Percentiles rank a stretch among this genome's conserved stretches.
Evolutionary conservation across 1,284 basidiomycete species (phyloP).

Genomic region (Mycosarcoma maydis): DNA sequence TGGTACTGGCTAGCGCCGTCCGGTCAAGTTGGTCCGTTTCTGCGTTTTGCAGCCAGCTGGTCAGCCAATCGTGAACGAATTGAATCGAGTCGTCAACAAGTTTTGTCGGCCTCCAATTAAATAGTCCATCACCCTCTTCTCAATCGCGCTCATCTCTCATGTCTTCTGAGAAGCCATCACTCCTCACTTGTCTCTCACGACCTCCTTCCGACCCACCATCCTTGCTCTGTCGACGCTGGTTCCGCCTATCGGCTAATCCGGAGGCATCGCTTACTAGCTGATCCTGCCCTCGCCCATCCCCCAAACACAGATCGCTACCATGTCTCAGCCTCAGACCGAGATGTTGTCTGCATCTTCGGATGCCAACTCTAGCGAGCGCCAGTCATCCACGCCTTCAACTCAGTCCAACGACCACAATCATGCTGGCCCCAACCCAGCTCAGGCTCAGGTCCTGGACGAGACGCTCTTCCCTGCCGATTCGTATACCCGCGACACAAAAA

Average conservation of each 20-base stretch:
- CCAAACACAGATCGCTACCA: neutral
- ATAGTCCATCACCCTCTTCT: neutral
- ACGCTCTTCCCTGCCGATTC: conserved; percentile 62
- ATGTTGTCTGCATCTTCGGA: conserved; percentile 15
- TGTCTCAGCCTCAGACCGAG: conserved; percentile 19
- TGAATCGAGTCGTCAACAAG: too few relatives aligned
- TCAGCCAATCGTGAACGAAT: too few relatives aligned
- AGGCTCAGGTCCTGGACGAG: conserved; percentile 48
- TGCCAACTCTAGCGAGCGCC: conserved; percentile 8
- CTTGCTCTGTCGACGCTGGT: neutral
- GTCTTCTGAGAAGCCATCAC: neutral
- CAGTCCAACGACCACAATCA: conserved; percentile 1
- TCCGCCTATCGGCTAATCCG: conserved; percentile 1
- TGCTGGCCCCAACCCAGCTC: conserved; percentile 8
- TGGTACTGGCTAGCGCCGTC: too few relatives aligned
- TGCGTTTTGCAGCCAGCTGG: too few relatives aligned
- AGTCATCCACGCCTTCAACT: conserved; percentile 12
- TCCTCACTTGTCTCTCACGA: neutral
- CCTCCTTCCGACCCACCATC: neutral
- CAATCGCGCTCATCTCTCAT: neutral
- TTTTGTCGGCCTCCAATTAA: neutral
- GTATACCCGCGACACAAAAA: conserved; percentile 57
- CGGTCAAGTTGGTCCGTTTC: too few relatives aligned
- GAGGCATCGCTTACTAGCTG: neutral
- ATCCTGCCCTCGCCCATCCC: neutral